A percentile compares a stretch with the other conserved stretches of the same genome.
These are phyloP conservation scores for Cordia subcordata DNA, from an alignment of 257 asterid species.

Conservation along the genomic window DNA sequence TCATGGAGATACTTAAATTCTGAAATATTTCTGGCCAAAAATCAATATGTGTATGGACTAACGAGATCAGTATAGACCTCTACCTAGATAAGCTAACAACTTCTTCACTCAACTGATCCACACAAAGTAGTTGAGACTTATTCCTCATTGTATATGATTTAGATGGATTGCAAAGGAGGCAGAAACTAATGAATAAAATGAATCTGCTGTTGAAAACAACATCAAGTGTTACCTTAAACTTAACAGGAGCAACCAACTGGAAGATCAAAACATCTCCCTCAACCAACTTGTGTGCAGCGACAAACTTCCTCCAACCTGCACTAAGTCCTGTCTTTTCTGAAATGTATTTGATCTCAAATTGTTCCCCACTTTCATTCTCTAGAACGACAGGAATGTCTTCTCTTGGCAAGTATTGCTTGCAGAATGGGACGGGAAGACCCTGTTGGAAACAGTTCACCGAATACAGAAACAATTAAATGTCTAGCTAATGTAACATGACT, in stretches of 20 bases:
- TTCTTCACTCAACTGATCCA: background rate
- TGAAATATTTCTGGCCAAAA: too few relatives aligned
- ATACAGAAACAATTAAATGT: slow-evolving; percentile 9
- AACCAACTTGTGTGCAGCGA: slow-evolving; percentile 46
- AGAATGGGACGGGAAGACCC: slow-evolving; percentile 76
- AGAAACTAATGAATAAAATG: background rate
- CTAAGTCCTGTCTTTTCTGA: slow-evolving; percentile 67
- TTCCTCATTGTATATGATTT: background rate
- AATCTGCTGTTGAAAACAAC: background rate
- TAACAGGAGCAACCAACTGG: slow-evolving; percentile 42
- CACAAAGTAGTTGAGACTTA: background rate
- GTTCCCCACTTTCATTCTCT: slow-evolving; percentile 51
- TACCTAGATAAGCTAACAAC: background rate
- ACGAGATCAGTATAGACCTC: too few relatives aligned
- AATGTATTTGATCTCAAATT: slow-evolving; percentile 47
- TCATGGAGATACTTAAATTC: too few relatives aligned
- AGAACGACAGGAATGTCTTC: slow-evolving; percentile 37
- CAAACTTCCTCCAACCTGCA: slow-evolving; percentile 77
- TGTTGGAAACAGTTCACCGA: slow-evolving; percentile 20
- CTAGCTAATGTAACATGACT: background rate
- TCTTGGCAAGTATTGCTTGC: slow-evolving; percentile 49
- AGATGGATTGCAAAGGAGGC: background rate
- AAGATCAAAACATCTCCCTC: slow-evolving; percentile 68
- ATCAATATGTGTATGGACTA: too few relatives aligned
- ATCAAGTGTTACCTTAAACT: slow-evolving; percentile 44